Percentiles rank a stretch among this genome's conserved stretches.
Conservation (phyloP, 1,284 basidiomycete species). For the Schizopora paradoxa region DNA sequence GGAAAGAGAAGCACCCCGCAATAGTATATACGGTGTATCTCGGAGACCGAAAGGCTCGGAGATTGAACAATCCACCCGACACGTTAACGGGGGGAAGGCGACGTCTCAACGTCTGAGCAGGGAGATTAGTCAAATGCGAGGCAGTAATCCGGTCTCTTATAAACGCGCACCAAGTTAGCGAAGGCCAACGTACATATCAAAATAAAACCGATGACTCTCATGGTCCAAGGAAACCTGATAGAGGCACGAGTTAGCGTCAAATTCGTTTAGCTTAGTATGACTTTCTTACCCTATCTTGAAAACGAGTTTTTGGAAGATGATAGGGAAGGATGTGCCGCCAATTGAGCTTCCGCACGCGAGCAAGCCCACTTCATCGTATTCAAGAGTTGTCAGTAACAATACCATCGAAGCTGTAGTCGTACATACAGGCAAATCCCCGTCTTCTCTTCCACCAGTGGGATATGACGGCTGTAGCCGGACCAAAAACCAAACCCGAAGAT, state of each 20-base stretch:
- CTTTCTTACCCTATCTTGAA: slow-evolving; percentile 38
- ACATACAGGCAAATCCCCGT: slow-evolving; percentile 37
- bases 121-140: not conserved
- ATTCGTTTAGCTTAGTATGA: not conserved
- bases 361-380: too few relatives aligned
- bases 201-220: slow-evolving; percentile 28
- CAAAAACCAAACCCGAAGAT: slow-evolving; percentile 43
- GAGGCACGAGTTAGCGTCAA: not conserved
- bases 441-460: slow-evolving; percentile 47
- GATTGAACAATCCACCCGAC: slow-evolving; percentile 26
- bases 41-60: slow-evolving; percentile 23
- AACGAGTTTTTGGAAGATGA: slow-evolving; percentile 39
- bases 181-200: slow-evolving; percentile 21
- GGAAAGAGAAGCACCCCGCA: slow-evolving; percentile 24
- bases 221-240: slow-evolving; percentile 26
- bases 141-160: not conserved
- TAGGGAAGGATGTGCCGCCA: slow-evolving; percentile 46
- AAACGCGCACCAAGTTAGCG: slow-evolving; percentile 22
- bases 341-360: slow-evolving; percentile 38
- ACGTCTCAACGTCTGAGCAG: slow-evolving; percentile 21
- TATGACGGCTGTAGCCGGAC: slow-evolving; percentile 41
- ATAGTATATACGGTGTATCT: slow-evolving; percentile 24
- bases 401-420: too few relatives aligned
- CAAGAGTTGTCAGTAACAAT: too few relatives aligned
- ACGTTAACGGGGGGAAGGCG: slow-evolving; percentile 26